phyloP scores from a whole-genome alignment of 1,284 basidiomycete species.

The Phylloboletellus chloephorus region DNA sequence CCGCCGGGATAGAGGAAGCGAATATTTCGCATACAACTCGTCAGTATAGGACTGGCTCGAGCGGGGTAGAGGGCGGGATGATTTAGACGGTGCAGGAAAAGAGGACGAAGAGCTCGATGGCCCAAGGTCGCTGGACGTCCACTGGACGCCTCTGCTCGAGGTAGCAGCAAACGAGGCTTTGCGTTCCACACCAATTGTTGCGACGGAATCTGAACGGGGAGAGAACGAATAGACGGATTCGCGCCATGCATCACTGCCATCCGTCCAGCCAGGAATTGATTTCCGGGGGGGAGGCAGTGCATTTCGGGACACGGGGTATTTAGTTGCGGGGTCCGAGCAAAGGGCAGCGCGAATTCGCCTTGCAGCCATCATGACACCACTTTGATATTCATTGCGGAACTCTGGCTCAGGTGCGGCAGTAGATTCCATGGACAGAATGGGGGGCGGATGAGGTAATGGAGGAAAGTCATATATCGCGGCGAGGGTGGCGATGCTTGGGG shows the following conservation, averaged over 20 bases:
- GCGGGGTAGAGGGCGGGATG: constrained; percentile 16
- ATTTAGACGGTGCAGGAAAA: constrained; percentile 16
- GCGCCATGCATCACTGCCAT: constrained; percentile 61
- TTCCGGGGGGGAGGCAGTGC: constrained; percentile 33
- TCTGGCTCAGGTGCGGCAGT: constrained; percentile 19
- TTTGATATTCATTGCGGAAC: constrained; percentile 40
- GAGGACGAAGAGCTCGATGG: constrained; percentile 26
- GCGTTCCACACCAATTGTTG: constrained; percentile 17
- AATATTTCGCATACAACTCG: constrained; percentile 50
- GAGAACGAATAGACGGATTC: constrained; percentile 49
- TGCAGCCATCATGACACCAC: constrained; percentile 66
- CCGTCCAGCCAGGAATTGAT: constrained; percentile 63
- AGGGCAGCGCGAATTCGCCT: constrained; percentile 49
- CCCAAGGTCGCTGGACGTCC: constrained; percentile 36
- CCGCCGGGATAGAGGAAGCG: constrained; percentile 47
- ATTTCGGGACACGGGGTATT: constrained; percentile 24
- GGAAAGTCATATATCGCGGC: constrained; percentile 51
- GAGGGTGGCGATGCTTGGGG: constrained; percentile 47
- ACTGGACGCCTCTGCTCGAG: constrained; percentile 48
- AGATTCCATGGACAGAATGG: constrained; percentile 32
- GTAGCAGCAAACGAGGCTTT: constrained; percentile 44
- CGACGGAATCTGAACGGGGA: constrained; percentile 29
- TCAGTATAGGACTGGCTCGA: constrained; percentile 36
- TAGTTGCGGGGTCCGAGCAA: constrained; percentile 36
- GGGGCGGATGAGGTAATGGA: constrained; percentile 48